phyloP scores from a whole-genome alignment of 352 stramenopile species.

The Phytophthora meadii region DNA sequence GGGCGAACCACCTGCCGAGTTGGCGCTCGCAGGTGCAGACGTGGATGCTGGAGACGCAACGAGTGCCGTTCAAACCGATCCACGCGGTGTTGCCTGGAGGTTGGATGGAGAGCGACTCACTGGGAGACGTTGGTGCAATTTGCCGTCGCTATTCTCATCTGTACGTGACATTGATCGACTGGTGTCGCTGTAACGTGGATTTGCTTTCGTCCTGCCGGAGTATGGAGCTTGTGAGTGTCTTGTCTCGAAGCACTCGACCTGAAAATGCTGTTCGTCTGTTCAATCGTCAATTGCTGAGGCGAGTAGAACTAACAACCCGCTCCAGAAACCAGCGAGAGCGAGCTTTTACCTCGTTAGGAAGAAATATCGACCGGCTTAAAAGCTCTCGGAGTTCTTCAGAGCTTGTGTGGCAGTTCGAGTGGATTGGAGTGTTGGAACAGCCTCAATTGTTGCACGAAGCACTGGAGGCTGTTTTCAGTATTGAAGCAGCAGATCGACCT shows the following conservation, averaged over 20 bases:
- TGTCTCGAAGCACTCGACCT: constrained; percentile 34
- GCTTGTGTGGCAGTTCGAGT: constrained; percentile 38
- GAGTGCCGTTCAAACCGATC: constrained; percentile 40
- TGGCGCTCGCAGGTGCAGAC: constrained; percentile 48
- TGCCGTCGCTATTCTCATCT: constrained; percentile 47
- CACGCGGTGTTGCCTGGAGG: constrained; percentile 14
- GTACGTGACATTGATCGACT: constrained; percentile 48
- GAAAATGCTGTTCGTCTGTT: constrained; percentile 26
- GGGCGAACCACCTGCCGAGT: constrained; percentile 50
- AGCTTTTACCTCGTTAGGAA: constrained; percentile 20
- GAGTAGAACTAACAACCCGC: constrained; percentile 15
- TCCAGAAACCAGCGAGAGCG: constrained; percentile 12
- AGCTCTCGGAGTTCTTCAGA: constrained; percentile 19
- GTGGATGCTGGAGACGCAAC: constrained; percentile 48
- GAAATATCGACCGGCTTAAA: constrained; percentile 28
- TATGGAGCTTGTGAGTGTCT: constrained; percentile 41
- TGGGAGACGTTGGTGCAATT: background rate
- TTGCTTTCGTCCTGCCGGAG: constrained; percentile 45
- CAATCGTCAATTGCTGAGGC: constrained; percentile 30
- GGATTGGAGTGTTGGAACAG: constrained; percentile 40
- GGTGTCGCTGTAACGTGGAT: constrained; percentile 37
- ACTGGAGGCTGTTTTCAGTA: constrained; percentile 30
- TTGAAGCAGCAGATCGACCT: background rate
- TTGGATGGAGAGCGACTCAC: constrained; percentile 1
- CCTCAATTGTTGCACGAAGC: constrained; percentile 37